These are phyloP conservation scores for Melocanna baccifera DNA, from an alignment of 176 grass and related monocot species.

Conservation along the genomic window DNA sequence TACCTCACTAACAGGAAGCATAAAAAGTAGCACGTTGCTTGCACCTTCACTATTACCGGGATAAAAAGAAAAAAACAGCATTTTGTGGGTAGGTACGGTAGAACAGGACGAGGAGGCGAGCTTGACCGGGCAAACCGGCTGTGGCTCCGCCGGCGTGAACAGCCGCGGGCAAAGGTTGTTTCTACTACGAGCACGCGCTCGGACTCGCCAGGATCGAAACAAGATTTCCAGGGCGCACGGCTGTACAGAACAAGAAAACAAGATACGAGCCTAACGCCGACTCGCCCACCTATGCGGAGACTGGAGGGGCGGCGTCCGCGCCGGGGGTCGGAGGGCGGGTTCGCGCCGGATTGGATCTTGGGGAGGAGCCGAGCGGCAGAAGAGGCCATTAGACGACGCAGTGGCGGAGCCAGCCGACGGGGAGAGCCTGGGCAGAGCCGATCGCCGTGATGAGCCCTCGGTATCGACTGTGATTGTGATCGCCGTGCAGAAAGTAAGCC, in stretches of 20 bases:
- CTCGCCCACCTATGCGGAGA: conserved; percentile 11
- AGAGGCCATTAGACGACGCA: conserved; percentile 21
- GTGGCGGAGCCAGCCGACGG: no score
- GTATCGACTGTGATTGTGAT: no score
- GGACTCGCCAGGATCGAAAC: neutral
- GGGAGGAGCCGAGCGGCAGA: conserved; percentile 5
- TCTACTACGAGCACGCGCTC: neutral
- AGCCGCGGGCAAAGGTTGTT: neutral
- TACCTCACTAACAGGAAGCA: neutral
- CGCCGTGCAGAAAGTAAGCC: no score
- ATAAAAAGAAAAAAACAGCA: neutral
- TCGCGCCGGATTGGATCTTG: neutral
- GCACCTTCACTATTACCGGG: neutral
- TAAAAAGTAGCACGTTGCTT: neutral
- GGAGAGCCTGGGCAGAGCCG: no score
- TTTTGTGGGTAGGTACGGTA: neutral
- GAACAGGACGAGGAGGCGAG: neutral
- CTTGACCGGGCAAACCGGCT: neutral
- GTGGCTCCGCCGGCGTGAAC: conserved; percentile 9
- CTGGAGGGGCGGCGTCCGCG: neutral
- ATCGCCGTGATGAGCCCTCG: no score
- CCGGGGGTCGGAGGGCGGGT: neutral
- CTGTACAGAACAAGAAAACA: neutral
- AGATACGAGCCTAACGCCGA: neutral
- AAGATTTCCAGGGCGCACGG: neutral